Base-by-base conservation (phyloP, 805 yeast genomes). In the Candida corydali region DNA sequence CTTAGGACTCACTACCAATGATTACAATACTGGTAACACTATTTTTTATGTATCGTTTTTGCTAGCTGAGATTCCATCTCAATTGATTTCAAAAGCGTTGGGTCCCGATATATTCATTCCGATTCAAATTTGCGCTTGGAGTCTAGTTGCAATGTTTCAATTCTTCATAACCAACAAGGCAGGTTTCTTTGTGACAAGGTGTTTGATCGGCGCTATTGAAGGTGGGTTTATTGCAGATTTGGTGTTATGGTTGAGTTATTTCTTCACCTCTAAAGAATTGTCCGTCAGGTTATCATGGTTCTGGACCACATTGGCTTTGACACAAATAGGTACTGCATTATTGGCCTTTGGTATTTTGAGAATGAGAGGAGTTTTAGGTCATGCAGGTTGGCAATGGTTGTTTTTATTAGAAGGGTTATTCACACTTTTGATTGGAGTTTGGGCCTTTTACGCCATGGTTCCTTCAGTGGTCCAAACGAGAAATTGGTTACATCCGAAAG, bases 141-240 rank as follows among this genome's bases (percentile, higher is more conserved):
- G 77, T 33, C 41, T 71, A 7, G 78, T 80, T 11, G 73, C 82
- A 3, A 57, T 74, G 29, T 56, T 60, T 30, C 86, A 80, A 38
- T 53, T 52, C 16, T 49, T 47, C 18, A 39, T 59, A 34, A 39
- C 31, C 8, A 46, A 49, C 28, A 64, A 56, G 39, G 49, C 63
- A 1, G 66, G 75, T 0, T 79, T 76, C 42, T 63, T 57, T 39
- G 63, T 61, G 8, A 66, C 77, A 4, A 61, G 85, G 41, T 71
- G 73, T 0, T 59, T 77, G 4, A 49, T 78, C 29, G 86, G 82
- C 1, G 48, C 70, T 3, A 53, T 75, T n/a, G 80, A 81, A 52
- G 86, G 86, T 39, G 86, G 87, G 0, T 80, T 80, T 41, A 80
- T 82, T 37, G 80, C 83, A 23, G 86, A 80, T 46, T 58, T 74